These are phyloP conservation scores for Septoria linicola DNA, from an alignment of 2,329 filamentous ascomycete species.

Conservation along the genomic window DNA sequence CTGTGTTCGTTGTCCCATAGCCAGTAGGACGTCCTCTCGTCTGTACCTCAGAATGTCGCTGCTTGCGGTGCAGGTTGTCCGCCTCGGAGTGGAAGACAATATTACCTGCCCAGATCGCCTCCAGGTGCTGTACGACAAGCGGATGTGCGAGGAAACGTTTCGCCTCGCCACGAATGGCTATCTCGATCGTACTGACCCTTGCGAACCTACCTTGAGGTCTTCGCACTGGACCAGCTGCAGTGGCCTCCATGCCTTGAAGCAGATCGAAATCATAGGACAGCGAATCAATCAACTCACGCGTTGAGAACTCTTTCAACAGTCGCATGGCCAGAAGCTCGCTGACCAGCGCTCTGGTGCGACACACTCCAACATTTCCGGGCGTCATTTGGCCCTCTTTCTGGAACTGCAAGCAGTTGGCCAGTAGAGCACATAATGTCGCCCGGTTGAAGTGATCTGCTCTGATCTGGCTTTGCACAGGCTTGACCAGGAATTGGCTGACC, in stretches of 20 bases:
- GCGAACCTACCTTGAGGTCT: constrained; percentile 60
- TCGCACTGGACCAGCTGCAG: constrained; percentile 42
- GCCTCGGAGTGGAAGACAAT: constrained; percentile 91
- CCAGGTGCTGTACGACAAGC: constrained; percentile 88
- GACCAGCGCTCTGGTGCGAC: constrained; percentile 79
- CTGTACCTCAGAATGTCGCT: constrained; percentile 39
- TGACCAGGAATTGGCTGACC: constrained; percentile 90
- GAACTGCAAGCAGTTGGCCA: constrained; percentile 94
- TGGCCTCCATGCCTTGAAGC: constrained; percentile 70
- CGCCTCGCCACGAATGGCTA: constrained; percentile 87
- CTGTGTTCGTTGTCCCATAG: constrained; percentile 43
- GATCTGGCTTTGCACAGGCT: constrained; percentile 91
- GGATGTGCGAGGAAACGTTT: constrained; percentile 92
- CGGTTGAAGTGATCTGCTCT: constrained; percentile 78
- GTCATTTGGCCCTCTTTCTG: constrained; percentile 79
- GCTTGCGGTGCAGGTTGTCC: constrained; percentile 73
- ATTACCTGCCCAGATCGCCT: constrained; percentile 93
- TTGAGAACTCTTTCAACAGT: constrained; percentile 83
- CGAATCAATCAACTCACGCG: constrained; percentile 86
- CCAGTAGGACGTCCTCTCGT: constrained; percentile 22
- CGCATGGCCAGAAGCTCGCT: constrained; percentile 90
- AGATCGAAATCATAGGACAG: constrained; percentile 95
- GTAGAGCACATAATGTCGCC: constrained; percentile 82
- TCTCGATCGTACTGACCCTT: constrained; percentile 84
- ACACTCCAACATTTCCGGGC: constrained; percentile 80